Evolutionary conservation across 495 filamentous ascomycete species (phyloP).

Genomic region (Penicillium tannophilum): DNA sequence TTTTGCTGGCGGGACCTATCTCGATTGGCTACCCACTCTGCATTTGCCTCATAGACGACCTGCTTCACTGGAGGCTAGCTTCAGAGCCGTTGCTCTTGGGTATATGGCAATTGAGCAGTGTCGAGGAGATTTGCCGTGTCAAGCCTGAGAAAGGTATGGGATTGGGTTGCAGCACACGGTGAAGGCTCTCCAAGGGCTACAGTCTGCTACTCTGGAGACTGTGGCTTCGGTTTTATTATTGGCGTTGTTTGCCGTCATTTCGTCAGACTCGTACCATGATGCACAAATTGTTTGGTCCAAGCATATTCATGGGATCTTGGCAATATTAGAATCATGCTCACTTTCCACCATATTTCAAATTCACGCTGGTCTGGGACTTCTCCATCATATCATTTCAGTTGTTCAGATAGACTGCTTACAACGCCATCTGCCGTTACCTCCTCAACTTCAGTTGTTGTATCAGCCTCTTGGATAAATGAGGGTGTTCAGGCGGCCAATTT

Average conservation of each 20-base stretch:
- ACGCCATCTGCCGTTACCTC: background rate
- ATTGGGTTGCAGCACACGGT: background rate
- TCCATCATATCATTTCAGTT: slow-evolving; percentile 8
- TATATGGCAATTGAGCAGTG: slow-evolving; percentile 11
- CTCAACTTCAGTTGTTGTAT: slow-evolving; percentile 3
- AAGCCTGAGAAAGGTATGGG: slow-evolving; percentile 10
- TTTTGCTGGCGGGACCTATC: slow-evolving; percentile 9
- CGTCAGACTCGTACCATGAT: background rate
- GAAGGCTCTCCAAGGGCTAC: background rate
- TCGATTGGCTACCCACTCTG: slow-evolving; percentile 12
- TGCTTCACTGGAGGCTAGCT: slow-evolving; percentile 1
- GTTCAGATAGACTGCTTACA: slow-evolving; percentile 9
- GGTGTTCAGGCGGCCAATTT: slow-evolving; percentile 1
- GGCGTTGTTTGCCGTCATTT: slow-evolving; percentile 9
- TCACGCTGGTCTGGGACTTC: slow-evolving; percentile 7
- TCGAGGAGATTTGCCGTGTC: slow-evolving; percentile 4
- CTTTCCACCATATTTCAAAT: slow-evolving; percentile 1
- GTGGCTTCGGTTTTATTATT: slow-evolving; percentile 7
- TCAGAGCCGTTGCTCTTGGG: slow-evolving; percentile 8
- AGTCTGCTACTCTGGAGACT: background rate
- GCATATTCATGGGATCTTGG: slow-evolving; percentile 6
- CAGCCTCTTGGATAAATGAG: slow-evolving; percentile 3
- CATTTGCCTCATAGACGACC: background rate
- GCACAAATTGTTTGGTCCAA: slow-evolving; percentile 8
- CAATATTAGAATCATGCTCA: slow-evolving; percentile 3